Evolutionary conservation across 805 yeast genomes (phyloP).

Genomic region (Candida piceae): DNA sequence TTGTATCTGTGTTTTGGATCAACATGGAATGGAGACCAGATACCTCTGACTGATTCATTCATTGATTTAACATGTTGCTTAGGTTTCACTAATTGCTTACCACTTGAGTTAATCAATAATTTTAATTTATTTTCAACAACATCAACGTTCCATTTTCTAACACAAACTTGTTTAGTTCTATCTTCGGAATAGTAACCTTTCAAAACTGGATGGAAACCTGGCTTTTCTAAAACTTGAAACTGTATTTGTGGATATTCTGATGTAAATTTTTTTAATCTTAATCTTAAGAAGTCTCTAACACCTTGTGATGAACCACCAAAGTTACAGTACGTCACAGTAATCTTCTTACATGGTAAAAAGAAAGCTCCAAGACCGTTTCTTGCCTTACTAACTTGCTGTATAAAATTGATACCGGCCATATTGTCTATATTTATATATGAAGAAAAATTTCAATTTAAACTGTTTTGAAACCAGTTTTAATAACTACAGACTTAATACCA

Average conservation of each 20-base stretch:
- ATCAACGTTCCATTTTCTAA: conserved; percentile 61
- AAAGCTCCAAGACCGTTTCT: conserved; percentile 77
- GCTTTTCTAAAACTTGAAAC: conserved; percentile 60
- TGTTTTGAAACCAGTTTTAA: too few relatives aligned
- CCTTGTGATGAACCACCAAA: conserved; percentile 95
- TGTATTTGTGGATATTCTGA: conserved; percentile 57
- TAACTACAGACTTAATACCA: too few relatives aligned
- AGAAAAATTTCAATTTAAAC: too few relatives aligned
- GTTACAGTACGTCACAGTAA: conserved; percentile 80
- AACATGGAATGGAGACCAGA: conserved; percentile 95
- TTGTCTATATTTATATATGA: too few relatives aligned
- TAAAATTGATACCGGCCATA: conserved; percentile 48
- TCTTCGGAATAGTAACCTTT: conserved; percentile 50
- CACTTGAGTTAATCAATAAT: conserved; percentile 63
- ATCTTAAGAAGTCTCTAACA: conserved; percentile 58
- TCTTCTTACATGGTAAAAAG: conserved; percentile 67
- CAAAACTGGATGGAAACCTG: conserved; percentile 76
- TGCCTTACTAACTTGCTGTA: conserved; percentile 53
- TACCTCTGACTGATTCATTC: conserved; percentile 86
- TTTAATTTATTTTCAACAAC: conserved; percentile 62
- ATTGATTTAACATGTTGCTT: conserved; percentile 73
- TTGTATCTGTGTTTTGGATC: conserved; percentile 45
- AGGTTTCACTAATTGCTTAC: conserved; percentile 55
- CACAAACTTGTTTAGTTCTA: conserved; percentile 47
- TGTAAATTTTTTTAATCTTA: conserved; percentile 52